A percentile compares a stretch with the other conserved stretches of the same genome.
These are phyloP conservation scores for Eutrema heterophyllum DNA, from an alignment of 345 rosid species.

Conservation along the genomic window DNA sequence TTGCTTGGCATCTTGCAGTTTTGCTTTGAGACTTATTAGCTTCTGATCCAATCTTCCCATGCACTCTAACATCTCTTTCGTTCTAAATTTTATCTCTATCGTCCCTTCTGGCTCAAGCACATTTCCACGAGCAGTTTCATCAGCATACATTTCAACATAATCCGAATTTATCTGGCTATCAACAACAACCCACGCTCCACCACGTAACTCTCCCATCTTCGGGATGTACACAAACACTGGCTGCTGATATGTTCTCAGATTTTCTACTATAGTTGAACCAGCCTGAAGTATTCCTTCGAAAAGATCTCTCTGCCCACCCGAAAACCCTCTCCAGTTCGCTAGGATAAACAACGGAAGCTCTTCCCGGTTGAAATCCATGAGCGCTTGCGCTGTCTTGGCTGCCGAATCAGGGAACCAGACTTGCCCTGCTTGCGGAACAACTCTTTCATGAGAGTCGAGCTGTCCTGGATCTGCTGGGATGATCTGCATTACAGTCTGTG, in stretches of 20 bases:
- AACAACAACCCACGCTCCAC: constrained; percentile 99
- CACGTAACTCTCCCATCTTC: constrained; percentile 98
- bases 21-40: constrained; percentile 56
- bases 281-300: constrained; percentile 99
- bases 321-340: constrained; percentile 99
- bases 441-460: constrained; percentile 98
- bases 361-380: constrained; percentile 92
- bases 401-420: constrained; percentile 99
- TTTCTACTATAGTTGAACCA: constrained; percentile 96
- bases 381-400: constrained; percentile 91
- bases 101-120: constrained; percentile 99
- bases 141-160: constrained; percentile 98
- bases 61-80: constrained; percentile 89
- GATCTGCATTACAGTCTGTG: constrained; percentile 96
- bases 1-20: constrained; percentile 66
- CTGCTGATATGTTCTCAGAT: constrained; percentile 89
- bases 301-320: constrained; percentile 98
- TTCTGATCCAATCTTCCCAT: constrained; percentile 92
- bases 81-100: constrained; percentile 93
- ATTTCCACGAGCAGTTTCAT: constrained; percentile 85
- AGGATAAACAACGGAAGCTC: constrained; percentile 94
- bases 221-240: constrained; percentile 99
- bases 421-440: constrained; percentile 99
- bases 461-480: constrained; percentile 99
- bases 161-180: constrained; percentile 92